These are phyloP conservation scores for Arxiozyma slooffiae DNA, from an alignment of 1,139 yeast genomes.

Conservation along the genomic window DNA sequence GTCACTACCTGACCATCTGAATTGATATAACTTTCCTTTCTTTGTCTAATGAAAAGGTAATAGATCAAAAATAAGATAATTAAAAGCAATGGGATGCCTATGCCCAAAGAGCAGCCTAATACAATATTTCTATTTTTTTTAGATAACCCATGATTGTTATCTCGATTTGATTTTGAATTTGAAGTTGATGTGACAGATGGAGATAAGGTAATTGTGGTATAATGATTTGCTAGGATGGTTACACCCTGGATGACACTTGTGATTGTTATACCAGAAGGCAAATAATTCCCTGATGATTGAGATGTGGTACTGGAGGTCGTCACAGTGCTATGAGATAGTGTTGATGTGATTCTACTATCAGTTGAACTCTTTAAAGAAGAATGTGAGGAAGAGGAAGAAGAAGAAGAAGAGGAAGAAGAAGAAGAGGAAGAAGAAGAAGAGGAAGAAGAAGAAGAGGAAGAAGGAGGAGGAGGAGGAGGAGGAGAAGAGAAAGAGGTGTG, in stretches of 20 bases:
- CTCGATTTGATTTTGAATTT: slow-evolving; percentile 9
- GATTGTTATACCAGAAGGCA: slow-evolving; percentile 9
- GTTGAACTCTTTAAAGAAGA: slow-evolving; percentile 18
- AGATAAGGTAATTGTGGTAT: slow-evolving; percentile 25
- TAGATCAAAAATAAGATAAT: slow-evolving; percentile 18
- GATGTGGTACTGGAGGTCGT: not conserved
- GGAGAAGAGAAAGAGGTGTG: not conserved
- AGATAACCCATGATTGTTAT: slow-evolving; percentile 31
- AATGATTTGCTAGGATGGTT: slow-evolving; percentile 28
- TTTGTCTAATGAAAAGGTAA: slow-evolving; percentile 26
- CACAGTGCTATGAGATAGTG: slow-evolving; percentile 5
- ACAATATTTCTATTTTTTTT: slow-evolving; percentile 36
- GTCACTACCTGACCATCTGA: slow-evolving; percentile 35
- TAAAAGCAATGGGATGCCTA: slow-evolving; percentile 32
- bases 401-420: slow-evolving; percentile 9
- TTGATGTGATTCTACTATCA: slow-evolving; percentile 4
- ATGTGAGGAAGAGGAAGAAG: slow-evolving; percentile 28
- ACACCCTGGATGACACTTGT: slow-evolving; percentile 29
- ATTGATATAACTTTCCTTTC: slow-evolving; percentile 31
- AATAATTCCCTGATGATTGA: not conserved
- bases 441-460: slow-evolving; percentile 9
- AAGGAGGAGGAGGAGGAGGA: not conserved
- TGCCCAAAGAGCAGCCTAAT: slow-evolving; percentile 40
- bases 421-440: not conserved
- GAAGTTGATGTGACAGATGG: slow-evolving; percentile 14